These are phyloP conservation scores for Pseudodiploospora longispora DNA, from an alignment of 2,329 filamentous ascomycete genomes.

Conservation along the genomic window DNA sequence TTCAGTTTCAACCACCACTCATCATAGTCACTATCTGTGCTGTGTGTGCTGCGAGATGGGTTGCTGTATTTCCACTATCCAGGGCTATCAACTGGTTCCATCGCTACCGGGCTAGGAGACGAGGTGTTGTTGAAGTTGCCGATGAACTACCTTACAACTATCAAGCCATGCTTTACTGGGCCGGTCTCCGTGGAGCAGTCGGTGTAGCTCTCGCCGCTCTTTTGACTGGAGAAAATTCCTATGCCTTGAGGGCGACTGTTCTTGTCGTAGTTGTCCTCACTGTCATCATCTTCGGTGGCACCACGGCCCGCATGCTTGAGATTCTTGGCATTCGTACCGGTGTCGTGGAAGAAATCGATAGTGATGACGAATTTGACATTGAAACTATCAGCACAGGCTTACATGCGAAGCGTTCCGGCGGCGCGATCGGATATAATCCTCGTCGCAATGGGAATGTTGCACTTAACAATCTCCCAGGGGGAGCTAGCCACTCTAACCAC, in stretches of 20 bases:
- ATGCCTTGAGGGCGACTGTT: conserved; percentile 86
- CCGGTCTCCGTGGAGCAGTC: conserved; percentile 87
- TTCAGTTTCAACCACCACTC: conserved; percentile 88
- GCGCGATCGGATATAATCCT: conserved; percentile 69
- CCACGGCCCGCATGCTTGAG: conserved; percentile 94
- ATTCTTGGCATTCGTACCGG: conserved; percentile 95
- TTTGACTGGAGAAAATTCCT: conserved; percentile 71
- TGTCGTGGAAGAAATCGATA: conserved; percentile 93
- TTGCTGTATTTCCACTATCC: conserved; percentile 89
- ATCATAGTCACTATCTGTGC: conserved; percentile 88
- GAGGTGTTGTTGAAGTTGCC: conserved; percentile 58
- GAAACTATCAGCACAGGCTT: conserved; percentile 64
- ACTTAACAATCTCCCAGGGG: conserved; percentile 42
- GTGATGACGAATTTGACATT: conserved; percentile 97
- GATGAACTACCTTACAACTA: conserved; percentile 93
- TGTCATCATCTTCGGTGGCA: conserved; percentile 97
- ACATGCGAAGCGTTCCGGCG: conserved; percentile 73
- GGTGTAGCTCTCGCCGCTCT: conserved; percentile 90
- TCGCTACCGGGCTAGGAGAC: conserved; percentile 70
- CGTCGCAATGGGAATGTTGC: conserved; percentile 54
- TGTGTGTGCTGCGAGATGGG: conserved; percentile 86
- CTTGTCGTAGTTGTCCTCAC: conserved; percentile 94
- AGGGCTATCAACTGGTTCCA: conserved; percentile 88
- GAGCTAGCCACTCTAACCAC: conserved; percentile 22
- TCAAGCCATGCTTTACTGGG: conserved; percentile 99